Conservation (phyloP, 169 alveolate genomes). For the Plasmodium malariae region DNA sequence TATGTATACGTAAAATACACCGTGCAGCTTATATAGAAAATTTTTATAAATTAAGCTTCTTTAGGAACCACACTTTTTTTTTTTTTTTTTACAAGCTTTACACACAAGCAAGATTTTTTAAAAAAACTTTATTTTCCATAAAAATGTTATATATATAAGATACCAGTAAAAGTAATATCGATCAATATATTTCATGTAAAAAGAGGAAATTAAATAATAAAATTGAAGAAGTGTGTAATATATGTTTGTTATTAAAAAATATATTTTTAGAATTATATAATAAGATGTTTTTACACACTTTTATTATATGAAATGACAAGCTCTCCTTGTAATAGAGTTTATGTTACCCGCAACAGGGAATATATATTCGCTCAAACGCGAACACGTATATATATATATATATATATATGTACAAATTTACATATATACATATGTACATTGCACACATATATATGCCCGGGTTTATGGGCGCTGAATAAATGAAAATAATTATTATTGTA, state of each 20-base stretch:
- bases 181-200: not conserved
- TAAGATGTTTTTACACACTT: conserved; percentile 11
- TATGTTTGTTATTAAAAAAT: not conserved
- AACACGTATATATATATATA: not conserved
- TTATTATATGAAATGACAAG: not conserved
- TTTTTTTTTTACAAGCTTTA: conserved; percentile 6
- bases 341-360: conserved; percentile 38
- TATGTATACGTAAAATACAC: conserved; percentile 1
- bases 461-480: too few species aligned
- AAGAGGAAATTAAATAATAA: conserved; percentile 15
- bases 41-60: not conserved
- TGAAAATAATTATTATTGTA: not conserved
- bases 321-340: conserved; percentile 5
- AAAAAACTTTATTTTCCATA: not conserved
- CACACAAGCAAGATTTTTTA: not conserved
- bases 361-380: not conserved
- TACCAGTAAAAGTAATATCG: not conserved
- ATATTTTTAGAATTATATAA: not conserved
- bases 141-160: conserved; percentile 21
- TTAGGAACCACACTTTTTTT: conserved; percentile 22
- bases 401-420: not conserved
- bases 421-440: not conserved
- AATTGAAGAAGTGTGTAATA: conserved; percentile 17
- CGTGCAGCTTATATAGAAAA: not conserved
- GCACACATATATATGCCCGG: not conserved